A percentile compares a stretch with the other conserved stretches of the same genome.
These are phyloP conservation scores for Lactarius hatsudake DNA, from an alignment of 768 basidiomycete species.

Conservation along the genomic window DNA sequence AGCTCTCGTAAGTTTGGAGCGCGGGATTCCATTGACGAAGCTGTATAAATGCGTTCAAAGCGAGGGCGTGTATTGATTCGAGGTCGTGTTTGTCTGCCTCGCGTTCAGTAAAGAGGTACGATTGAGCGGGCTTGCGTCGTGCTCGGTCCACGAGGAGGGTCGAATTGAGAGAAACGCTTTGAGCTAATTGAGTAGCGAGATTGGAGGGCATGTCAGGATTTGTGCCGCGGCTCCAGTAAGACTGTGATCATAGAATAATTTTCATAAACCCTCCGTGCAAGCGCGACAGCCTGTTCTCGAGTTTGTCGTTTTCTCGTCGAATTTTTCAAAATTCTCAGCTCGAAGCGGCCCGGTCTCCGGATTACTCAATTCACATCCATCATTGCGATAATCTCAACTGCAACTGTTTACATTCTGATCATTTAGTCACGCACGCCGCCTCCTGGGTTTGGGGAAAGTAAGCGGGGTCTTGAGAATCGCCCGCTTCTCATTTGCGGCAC, in stretches of 20 bases:
- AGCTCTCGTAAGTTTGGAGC: slow-evolving; percentile 60
- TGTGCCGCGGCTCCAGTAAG: not conserved
- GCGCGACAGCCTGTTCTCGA: not conserved
- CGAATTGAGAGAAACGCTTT: slow-evolving; percentile 76
- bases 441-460: slow-evolving; percentile 70
- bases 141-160: slow-evolving; percentile 63
- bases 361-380: too few species aligned
- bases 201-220: slow-evolving; percentile 53
- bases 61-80: slow-evolving; percentile 80
- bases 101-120: slow-evolving; percentile 83
- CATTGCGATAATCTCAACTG: too few species aligned
- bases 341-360: too few species aligned
- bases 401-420: not conserved
- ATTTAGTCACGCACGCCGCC: slow-evolving; percentile 31
- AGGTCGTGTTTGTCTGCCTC: slow-evolving; percentile 86
- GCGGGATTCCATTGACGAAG: slow-evolving; percentile 59
- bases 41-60: slow-evolving; percentile 72
- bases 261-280: not conserved
- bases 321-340: too few species aligned
- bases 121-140: slow-evolving; percentile 62
- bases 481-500: slow-evolving; percentile 59
- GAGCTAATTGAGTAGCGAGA: slow-evolving; percentile 78
- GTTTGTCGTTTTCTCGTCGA: not conserved
- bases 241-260: slow-evolving; percentile 4
- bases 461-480: slow-evolving; percentile 77